phyloP scores from a whole-genome alignment of 495 filamentous ascomycete species.

The Xylaria intraflava region DNA sequence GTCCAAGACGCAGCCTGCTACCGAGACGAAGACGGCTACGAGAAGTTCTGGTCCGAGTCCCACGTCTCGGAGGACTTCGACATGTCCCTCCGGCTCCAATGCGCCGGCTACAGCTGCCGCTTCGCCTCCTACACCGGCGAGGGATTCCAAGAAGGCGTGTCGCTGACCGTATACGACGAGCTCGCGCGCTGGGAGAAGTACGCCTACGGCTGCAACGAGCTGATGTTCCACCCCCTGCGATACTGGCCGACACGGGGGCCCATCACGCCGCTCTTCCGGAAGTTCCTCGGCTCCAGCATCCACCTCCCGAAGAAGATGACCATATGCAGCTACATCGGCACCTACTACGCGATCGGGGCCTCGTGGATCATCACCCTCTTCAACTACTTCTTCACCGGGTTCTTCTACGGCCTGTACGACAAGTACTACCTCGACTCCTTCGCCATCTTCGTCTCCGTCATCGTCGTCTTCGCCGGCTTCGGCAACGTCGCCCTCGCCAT shows the following conservation, averaged over 20 bases:
- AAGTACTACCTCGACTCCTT: constrained; percentile 58
- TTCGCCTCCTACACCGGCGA: constrained; percentile 57
- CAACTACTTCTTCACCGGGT: constrained; percentile 61
- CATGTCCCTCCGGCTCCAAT: constrained; percentile 64
- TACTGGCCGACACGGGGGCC: constrained; percentile 52
- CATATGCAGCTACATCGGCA: constrained; percentile 68
- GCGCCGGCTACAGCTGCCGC: constrained; percentile 55
- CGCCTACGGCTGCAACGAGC: constrained; percentile 67
- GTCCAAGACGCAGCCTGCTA: constrained; percentile 54
- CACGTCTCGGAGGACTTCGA: constrained; percentile 73
- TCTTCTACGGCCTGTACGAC: constrained; percentile 51
- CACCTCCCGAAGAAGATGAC: constrained; percentile 59
- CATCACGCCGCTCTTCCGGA: constrained; percentile 59
- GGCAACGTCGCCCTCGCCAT: constrained; percentile 47
- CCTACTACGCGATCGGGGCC: constrained; percentile 65
- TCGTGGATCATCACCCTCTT: constrained; percentile 58
- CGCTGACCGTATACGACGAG: constrained; percentile 70
- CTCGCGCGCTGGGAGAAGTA: constrained; percentile 72
- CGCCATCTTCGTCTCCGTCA: constrained; percentile 51
- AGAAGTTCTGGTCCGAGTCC: constrained; percentile 68
- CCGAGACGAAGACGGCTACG: constrained; percentile 37
- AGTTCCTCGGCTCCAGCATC: constrained; percentile 53
- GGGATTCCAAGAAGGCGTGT: constrained; percentile 70
- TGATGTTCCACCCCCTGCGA: constrained; percentile 47
- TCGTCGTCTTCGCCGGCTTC: constrained; percentile 52